Conservation (phyloP, 768 basidiomycete genomes). For the Sarcodon aspratus region DNA sequence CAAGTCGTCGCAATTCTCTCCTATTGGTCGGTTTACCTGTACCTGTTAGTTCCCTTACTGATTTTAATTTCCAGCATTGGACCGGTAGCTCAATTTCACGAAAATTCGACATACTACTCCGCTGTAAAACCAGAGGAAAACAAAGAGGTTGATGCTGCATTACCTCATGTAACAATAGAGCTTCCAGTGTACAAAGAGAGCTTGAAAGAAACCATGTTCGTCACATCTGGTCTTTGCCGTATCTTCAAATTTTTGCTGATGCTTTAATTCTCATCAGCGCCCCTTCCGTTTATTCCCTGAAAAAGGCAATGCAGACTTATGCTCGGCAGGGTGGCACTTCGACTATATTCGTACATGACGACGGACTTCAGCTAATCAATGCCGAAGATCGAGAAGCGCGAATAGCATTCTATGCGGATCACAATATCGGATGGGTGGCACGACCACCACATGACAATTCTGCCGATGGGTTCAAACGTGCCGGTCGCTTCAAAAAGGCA, state of each 20-base stretch:
- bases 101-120: conserved; percentile 79
- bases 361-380: conserved; percentile 62
- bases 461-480: conserved; percentile 63
- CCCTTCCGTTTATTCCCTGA: conserved; percentile 66
- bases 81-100: conserved; percentile 76
- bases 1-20: conserved; percentile 56
- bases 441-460: conserved; percentile 57
- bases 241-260: conserved; percentile 1
- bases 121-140: conserved; percentile 51
- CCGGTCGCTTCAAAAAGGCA: conserved; percentile 90
- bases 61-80: conserved; percentile 38
- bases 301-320: conserved; percentile 86
- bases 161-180: conserved; percentile 72
- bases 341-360: conserved; percentile 72
- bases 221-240: conserved; percentile 8
- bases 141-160: conserved; percentile 45
- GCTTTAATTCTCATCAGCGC: conserved; percentile 27
- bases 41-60: conserved; percentile 1
- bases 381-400: conserved; percentile 55
- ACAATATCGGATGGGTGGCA: conserved; percentile 77
- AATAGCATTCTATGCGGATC: conserved; percentile 62
- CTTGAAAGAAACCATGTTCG: conserved; percentile 72
- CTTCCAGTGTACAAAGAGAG: conserved; percentile 87
- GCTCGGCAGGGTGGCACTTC: conserved; percentile 83
- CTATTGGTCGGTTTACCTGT: conserved; percentile 39